Conservation (phyloP, 164 flowering plant species). For the Magnolia kwangsiensis region DNA sequence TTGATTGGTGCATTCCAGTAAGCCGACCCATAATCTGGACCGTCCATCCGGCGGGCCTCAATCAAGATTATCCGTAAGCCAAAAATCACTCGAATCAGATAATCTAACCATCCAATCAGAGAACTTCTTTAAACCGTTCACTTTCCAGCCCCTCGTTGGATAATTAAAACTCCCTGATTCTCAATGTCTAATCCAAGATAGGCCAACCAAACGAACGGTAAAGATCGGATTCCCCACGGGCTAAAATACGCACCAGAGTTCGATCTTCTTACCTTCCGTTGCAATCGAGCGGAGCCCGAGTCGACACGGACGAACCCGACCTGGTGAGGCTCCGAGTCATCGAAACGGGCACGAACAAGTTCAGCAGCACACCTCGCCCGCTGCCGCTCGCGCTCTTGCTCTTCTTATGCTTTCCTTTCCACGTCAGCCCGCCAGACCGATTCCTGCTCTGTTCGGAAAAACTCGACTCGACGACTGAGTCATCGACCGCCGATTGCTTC, state of each 20-base stretch:
- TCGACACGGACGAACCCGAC: not conserved
- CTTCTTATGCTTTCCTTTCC: not conserved
- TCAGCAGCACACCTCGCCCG: not conserved
- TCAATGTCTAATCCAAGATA: not conserved
- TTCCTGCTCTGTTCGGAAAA: not conserved
- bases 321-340: conserved; percentile 1
- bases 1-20: no score
- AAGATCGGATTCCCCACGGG: not conserved
- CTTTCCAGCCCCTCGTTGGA: no score
- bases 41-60: no score
- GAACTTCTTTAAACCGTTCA: no score
- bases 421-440: not conserved
- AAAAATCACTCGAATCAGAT: no score
- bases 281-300: not conserved
- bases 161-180: not conserved
- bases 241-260: not conserved
- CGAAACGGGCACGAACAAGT: conserved; percentile 3
- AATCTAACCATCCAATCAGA: no score
- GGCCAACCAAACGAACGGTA: not conserved
- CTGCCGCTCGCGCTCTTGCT: not conserved
- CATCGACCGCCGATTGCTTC: not conserved
- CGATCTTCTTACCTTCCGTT: not conserved
- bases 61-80: no score
- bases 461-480: not conserved
- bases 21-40: no score